Evolutionary conservation across 1,284 basidiomycete species (phyloP).

Genomic region (Cryptococcus floricola): DNA sequence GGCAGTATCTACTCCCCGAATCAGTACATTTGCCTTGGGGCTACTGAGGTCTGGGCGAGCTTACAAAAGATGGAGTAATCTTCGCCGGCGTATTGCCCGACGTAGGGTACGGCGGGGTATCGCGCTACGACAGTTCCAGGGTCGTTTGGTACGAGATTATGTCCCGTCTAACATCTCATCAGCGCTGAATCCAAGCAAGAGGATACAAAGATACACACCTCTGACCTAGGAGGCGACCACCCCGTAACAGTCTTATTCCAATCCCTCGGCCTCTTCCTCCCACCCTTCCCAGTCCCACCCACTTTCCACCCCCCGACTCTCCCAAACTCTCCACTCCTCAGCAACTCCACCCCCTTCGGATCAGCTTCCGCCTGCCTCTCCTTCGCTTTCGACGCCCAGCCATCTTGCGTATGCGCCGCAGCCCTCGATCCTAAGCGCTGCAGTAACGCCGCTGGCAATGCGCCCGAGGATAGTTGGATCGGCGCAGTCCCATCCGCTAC

Average conservation of each 20-base stretch:
- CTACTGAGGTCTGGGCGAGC: not conserved
- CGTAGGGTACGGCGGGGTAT: conserved; percentile 80
- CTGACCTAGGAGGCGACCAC: conserved; percentile 8
- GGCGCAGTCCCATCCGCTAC: not conserved
- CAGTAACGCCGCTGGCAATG: not conserved
- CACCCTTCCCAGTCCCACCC: conserved; percentile 1
- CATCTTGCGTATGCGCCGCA: not conserved
- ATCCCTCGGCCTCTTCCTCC: conserved; percentile 9
- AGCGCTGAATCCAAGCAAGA: not conserved
- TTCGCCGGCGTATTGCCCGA: conserved; percentile 75
- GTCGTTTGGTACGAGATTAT: conserved; percentile 71
- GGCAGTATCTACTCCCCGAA: conserved; percentile 45
- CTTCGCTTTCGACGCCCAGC: not conserved
- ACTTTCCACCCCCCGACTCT: conserved; percentile 37
- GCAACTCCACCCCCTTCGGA: conserved; percentile 64
- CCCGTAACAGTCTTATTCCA: conserved; percentile 13
- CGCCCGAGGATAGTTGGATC: not conserved
- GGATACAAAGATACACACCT: not conserved
- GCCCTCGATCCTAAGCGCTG: not conserved
- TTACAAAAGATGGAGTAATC: conserved; percentile 39
- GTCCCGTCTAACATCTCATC: not conserved
- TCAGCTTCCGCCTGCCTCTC: conserved; percentile 61
- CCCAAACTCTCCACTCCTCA: conserved; percentile 83
- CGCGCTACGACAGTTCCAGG: conserved; percentile 80
- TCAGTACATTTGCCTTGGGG: not conserved